Evolutionary conservation across 2,329 filamentous ascomycete species (phyloP), one percentile per base, ranked within the genome.

Genomic region (Aspergillus pseudonomiae): DNA sequence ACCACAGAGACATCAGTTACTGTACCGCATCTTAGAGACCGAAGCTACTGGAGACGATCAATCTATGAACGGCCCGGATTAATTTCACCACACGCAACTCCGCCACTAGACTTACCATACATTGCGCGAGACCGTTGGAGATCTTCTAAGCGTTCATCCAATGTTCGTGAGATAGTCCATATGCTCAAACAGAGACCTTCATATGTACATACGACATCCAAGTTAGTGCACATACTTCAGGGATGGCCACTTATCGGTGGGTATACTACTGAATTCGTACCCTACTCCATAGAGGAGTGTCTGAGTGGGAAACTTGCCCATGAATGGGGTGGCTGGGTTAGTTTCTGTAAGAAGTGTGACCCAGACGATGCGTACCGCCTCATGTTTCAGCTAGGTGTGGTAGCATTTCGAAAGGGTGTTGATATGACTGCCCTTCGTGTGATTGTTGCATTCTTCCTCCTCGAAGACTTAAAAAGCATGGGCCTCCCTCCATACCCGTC

Each of bases 251-350:
- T 63, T 66, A 75, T 85, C 60, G 76, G 77, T 3, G 81, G 83
- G 0, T 81, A 79, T 63, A 66, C 67, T 9, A 63, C 69, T 5
- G 45, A n/a, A 3, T 81, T 78, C 39, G 66, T 73, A 2, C 69
- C 69, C 4, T 39, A 62, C 6, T 71, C 80, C 1, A 63, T 85
- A 0, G 78, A 71, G 9, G 80, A 84, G 61, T 70, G 74, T 1
- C 71, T 85, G 11, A 66, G 72, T 6, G 62, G 75, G 0, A 69
- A 84, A 30, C 57, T 82, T 21, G 66, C 68, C 9, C 39, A 71
- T 3, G 73, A 81, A 36, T 86, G 82, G 81, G 83, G 83, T 0
- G 65, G 77, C 0, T 69, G 85, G 14, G 76, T 80, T 1, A 75
- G 75, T 39, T 70, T 76, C 3, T 82, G 79, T 43, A 70, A 74